Evolutionary conservation across 768 basidiomycete species (phyloP), one percentile per base, ranked within the genome.

Genomic region (Leccinum uliginosum): DNA sequence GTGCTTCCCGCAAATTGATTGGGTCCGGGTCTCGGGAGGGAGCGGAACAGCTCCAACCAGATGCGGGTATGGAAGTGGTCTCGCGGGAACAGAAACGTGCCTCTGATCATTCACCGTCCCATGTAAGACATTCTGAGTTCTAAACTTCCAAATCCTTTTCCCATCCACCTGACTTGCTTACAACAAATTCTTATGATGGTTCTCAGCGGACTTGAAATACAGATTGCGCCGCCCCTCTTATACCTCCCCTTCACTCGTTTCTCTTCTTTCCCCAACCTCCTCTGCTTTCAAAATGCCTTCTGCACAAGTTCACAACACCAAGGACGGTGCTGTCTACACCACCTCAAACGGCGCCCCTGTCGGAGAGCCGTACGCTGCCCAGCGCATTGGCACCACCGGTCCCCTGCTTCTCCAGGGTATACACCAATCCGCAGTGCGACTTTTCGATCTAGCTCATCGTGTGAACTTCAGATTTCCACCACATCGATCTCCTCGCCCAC

Each of bases 331-430:
- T 19, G 64, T 80, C 55, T 95, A 93, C 81, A 94, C 91, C 65
- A 90, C 91, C 53, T 92, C 90, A 52, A 91, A 83, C 65, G 93
- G 93, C 64, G 86, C 84, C 8, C 84, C 91, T 51, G 85, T 85
- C 51, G 73, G 74, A 51, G 79, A 89, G 69, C 92, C 91, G 0
- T 93, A 93, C 68, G 83, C 83, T 34, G 81, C 84, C 64, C 87
- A 93, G 73, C 83, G 90, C 46, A 77, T 88, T 29, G 91, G 93
- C 44, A 58, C 71, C 35, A 73, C 80, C 44, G 94, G 94, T 0
- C 92, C 93, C n/a, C 84, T 96, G 29, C 80, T 96, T 26, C 79
- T 97, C 44, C 93, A 96, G 75, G 93, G 89, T 88, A 54, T 24
- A 77, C 72, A 6, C 8, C 7, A n/a, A 45, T 55, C 40, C 26